Evolutionary conservation across 1,284 basidiomycete genomes (phyloP).

Genomic region (Ceratobasidium theobromae): DNA sequence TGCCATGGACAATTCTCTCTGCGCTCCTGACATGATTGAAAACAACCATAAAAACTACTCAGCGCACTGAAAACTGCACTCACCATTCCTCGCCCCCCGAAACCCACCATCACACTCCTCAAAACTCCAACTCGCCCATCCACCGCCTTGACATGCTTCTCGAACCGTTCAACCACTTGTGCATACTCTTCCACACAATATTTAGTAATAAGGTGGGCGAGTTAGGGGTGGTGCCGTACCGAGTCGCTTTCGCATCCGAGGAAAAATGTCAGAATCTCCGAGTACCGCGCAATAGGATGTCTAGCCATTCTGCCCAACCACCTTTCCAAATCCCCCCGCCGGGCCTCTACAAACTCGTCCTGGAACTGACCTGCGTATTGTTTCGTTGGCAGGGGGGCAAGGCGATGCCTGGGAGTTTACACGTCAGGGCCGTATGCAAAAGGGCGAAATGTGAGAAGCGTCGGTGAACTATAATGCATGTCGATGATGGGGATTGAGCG

Average conservation of each 20-base stretch:
- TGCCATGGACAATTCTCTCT: slow-evolving; percentile 67
- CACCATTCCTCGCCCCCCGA: slow-evolving; percentile 67
- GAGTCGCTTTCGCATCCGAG: slow-evolving; percentile 69
- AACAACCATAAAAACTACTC: too few relatives aligned
- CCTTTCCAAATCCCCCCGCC: slow-evolving; percentile 74
- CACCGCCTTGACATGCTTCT: slow-evolving; percentile 61
- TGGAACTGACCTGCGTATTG: slow-evolving; percentile 79
- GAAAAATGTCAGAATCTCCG: slow-evolving; percentile 81
- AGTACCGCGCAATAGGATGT: slow-evolving; percentile 77
- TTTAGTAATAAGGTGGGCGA: neutral
- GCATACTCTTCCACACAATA: slow-evolving; percentile 59
- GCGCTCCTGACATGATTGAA: slow-evolving; percentile 77
- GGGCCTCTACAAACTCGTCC: slow-evolving; percentile 77
- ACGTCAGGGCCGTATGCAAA: slow-evolving; percentile 66
- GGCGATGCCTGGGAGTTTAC: slow-evolving; percentile 70
- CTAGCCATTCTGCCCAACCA: slow-evolving; percentile 70
- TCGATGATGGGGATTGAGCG: too few relatives aligned
- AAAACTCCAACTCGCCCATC: slow-evolving; percentile 68
- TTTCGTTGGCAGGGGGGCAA: slow-evolving; percentile 83
- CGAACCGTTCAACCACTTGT: slow-evolving; percentile 61
- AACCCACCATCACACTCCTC: slow-evolving; percentile 60
- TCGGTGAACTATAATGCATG: slow-evolving; percentile 72
- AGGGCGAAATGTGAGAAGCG: slow-evolving; percentile 84
- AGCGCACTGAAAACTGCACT: slow-evolving; percentile 39
- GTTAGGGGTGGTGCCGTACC: slow-evolving; percentile 53